Conservation (phyloP, 2,329 filamentous ascomycete species). For the Torrubiella hemipterigena region DNA sequence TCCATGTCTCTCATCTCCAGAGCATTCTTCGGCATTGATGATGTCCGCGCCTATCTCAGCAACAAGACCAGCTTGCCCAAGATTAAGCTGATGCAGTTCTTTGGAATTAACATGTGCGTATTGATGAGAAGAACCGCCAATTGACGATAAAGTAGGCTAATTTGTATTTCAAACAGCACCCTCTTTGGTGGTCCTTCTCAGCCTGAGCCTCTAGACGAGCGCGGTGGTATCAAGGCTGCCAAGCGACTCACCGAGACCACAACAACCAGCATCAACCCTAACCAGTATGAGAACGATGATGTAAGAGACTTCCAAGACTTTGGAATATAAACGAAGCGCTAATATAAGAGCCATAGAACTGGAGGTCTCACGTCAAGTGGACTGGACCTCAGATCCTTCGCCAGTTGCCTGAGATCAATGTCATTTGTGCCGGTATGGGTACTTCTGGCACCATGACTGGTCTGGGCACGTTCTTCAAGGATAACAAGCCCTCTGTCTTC, state of each 20-base stretch:
- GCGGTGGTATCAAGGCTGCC: constrained; percentile 40
- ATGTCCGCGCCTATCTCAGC: constrained; percentile 42
- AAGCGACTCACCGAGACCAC: constrained; percentile 27
- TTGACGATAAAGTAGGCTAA: no score
- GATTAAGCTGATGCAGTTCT: constrained; percentile 45
- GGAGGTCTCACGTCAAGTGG: constrained; percentile 43
- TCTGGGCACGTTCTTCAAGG: constrained; percentile 36
- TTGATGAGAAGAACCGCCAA: no score
- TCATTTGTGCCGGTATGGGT: constrained; percentile 45
- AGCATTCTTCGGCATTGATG: constrained; percentile 35
- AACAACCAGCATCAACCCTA: constrained; percentile 34
- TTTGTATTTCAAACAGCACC: no score
- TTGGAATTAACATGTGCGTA: constrained; percentile 40
- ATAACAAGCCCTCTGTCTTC: constrained; percentile 33
- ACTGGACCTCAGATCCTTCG: constrained; percentile 45
- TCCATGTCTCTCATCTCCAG: constrained; percentile 45
- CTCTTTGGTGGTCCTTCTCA: constrained; percentile 48
- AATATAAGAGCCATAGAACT: constrained; percentile 32
- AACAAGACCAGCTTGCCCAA: constrained; percentile 45
- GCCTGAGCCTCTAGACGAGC: constrained; percentile 38
- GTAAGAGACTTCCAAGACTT: constrained; percentile 8
- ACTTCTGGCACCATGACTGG: constrained; percentile 43
- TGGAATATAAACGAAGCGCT: no score
- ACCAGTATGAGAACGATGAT: constrained; percentile 43
- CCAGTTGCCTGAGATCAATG: constrained; percentile 42